Evolutionary conservation across 202 grass and related monocot species (phyloP).

Genomic region (Miscanthus sacchariflorus): DNA sequence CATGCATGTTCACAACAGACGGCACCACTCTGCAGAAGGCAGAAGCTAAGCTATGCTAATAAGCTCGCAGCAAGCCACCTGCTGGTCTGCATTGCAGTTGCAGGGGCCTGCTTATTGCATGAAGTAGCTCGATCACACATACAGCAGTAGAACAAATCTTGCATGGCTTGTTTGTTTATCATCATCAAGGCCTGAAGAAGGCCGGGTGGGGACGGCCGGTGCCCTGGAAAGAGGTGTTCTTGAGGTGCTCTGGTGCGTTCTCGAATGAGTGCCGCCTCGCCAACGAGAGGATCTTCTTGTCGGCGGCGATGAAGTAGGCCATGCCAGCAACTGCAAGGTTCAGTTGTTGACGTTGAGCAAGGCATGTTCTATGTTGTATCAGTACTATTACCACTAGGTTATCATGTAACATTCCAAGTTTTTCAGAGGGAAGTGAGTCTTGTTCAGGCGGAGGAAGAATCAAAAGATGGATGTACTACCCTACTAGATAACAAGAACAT

Average conservation of each 20-base stretch:
- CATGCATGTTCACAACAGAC: not conserved
- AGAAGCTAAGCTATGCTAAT: not conserved
- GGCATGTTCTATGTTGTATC: too few relatives aligned
- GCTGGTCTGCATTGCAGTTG: not conserved
- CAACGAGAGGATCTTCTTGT: slow-evolving; percentile 73
- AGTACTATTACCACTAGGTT: too few relatives aligned
- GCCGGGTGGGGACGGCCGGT: slow-evolving; percentile 7
- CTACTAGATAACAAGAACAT: too few relatives aligned
- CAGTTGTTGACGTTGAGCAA: too few relatives aligned
- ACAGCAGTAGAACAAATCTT: not conserved
- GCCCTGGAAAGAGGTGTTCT: slow-evolving; percentile 52
- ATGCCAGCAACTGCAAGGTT: slow-evolving; percentile 47
- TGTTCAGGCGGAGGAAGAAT: too few relatives aligned
- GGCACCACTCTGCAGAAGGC: not conserved
- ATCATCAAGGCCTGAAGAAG: slow-evolving; percentile 51
- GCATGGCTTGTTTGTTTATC: not conserved
- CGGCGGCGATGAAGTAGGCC: slow-evolving; percentile 69
- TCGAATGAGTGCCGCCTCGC: slow-evolving; percentile 72
- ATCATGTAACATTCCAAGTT: too few relatives aligned
- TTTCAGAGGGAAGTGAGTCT: too few relatives aligned
- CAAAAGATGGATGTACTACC: too few relatives aligned
- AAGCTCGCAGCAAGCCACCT: not conserved
- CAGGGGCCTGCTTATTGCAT: slow-evolving; percentile 10
- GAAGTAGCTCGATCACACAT: too few relatives aligned
- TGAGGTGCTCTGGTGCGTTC: slow-evolving; percentile 43